phyloP scores from a whole-genome alignment of 495 filamentous ascomycete genomes.

The Parachaetomium inaequale region DNA sequence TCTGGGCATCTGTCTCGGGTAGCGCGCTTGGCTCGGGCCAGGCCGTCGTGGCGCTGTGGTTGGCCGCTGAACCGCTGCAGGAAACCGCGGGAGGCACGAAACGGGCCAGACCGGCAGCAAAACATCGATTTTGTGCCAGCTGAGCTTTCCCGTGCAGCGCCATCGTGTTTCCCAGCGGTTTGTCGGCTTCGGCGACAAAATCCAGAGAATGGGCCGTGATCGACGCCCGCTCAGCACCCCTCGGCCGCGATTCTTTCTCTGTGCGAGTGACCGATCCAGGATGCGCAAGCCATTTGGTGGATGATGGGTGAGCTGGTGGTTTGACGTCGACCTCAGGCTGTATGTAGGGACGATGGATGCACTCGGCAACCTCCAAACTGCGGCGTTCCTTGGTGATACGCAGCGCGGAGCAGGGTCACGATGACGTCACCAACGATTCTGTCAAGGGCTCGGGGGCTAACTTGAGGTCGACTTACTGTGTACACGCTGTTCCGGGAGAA shows the following conservation, averaged over 20 bases:
- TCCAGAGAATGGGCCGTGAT: too few relatives aligned
- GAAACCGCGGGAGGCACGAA: background rate
- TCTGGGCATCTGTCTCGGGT: slow-evolving; percentile 5
- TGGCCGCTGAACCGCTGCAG: background rate
- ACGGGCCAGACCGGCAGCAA: background rate
- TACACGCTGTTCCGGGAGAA: too few relatives aligned
- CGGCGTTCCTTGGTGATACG: background rate
- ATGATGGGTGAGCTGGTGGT: too few relatives aligned
- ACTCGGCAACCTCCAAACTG: background rate
- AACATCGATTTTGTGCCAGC: background rate
- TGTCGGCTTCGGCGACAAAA: too few relatives aligned
- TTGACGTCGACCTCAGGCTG: too few relatives aligned
- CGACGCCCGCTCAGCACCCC: too few relatives aligned
- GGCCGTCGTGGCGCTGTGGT: background rate
- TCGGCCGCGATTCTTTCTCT: too few relatives aligned
- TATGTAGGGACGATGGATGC: too few relatives aligned
- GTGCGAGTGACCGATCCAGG: too few relatives aligned
- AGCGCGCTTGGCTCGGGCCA: background rate
- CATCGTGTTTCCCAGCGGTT: background rate
- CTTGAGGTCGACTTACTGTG: too few relatives aligned
- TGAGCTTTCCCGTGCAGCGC: background rate
- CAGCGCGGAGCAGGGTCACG: background rate
- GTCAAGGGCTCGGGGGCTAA: too few relatives aligned
- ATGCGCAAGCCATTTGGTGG: too few relatives aligned
- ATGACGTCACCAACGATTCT: slow-evolving; percentile 3